Evolutionary conservation across 148 eudicot genomes (phyloP).

Genomic region (Rhododendron simsii): DNA sequence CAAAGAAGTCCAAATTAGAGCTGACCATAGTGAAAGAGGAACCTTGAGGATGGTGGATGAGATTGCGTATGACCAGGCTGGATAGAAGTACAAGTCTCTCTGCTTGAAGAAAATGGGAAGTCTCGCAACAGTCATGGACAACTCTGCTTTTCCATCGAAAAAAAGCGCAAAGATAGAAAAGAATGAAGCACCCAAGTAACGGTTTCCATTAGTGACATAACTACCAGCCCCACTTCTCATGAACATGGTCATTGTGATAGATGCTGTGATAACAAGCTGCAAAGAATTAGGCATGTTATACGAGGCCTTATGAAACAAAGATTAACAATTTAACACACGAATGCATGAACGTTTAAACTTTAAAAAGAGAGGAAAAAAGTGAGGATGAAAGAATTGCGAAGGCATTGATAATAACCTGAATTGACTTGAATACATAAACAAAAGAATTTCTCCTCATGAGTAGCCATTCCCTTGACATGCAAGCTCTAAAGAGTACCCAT

Average conservation of each 20-base stretch:
- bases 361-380: neutral
- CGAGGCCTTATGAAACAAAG: neutral
- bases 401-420: conserved; percentile 40
- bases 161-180: conserved; percentile 47
- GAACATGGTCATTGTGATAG: conserved; percentile 59
- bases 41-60: conserved; percentile 66
- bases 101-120: conserved; percentile 77
- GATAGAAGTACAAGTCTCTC: conserved; percentile 68
- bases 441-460: conserved; percentile 71
- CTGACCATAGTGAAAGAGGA: conserved; percentile 54
- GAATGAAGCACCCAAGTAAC: conserved; percentile 70
- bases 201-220: conserved; percentile 50
- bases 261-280: conserved; percentile 57
- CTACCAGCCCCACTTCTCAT: conserved; percentile 50
- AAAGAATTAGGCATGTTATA: conserved; percentile 1
- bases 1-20: conserved; percentile 59
- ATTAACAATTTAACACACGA: neutral
- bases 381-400: neutral
- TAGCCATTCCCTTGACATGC: conserved; percentile 68
- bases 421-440: conserved; percentile 55
- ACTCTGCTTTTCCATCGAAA: conserved; percentile 66
- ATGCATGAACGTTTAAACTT: neutral
- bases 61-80: conserved; percentile 89
- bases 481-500: conserved; percentile 63
- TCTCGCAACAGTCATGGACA: conserved; percentile 59